A percentile compares a stretch with the other conserved stretches of the same genome.
Conservation (phyloP, 805 yeast genomes). For the Yamadazyma laniorum region DNA sequence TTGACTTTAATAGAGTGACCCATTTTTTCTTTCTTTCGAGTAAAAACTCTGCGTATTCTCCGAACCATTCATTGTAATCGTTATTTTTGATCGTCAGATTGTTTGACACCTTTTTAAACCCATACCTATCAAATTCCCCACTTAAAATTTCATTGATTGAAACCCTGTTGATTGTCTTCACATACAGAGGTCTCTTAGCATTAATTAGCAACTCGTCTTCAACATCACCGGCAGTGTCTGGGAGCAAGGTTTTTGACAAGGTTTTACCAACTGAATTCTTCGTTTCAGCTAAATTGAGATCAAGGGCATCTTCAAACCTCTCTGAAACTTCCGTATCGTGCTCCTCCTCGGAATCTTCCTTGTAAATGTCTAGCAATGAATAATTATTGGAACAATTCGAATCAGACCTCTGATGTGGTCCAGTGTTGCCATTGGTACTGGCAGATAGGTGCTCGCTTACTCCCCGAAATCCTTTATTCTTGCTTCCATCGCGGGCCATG, state of each 20-base stretch:
- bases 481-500: too few relatives aligned
- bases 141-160: constrained; percentile 14
- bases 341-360: constrained; percentile 16
- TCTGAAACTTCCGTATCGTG: background rate
- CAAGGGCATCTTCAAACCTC: background rate
- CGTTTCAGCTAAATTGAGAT: background rate
- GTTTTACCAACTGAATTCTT: background rate
- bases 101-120: constrained; percentile 69
- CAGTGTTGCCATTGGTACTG: background rate
- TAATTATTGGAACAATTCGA: constrained; percentile 35
- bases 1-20: constrained; percentile 61
- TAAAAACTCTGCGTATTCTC: constrained; percentile 60
- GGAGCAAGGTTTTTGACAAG: background rate
- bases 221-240: background rate
- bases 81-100: constrained; percentile 45
- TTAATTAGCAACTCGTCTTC: constrained; percentile 9
- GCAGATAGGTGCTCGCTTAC: too few relatives aligned
- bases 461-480: too few relatives aligned
- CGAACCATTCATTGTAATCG: constrained; percentile 77
- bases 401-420: constrained; percentile 27
- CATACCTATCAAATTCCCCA: constrained; percentile 66
- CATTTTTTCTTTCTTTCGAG: constrained; percentile 73
- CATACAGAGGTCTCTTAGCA: constrained; percentile 10
- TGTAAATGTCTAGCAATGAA: constrained; percentile 37
- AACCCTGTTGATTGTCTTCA: constrained; percentile 9